phyloP scores from a whole-genome alignment of 805 yeast species.

The Ogataea angusta region DNA sequence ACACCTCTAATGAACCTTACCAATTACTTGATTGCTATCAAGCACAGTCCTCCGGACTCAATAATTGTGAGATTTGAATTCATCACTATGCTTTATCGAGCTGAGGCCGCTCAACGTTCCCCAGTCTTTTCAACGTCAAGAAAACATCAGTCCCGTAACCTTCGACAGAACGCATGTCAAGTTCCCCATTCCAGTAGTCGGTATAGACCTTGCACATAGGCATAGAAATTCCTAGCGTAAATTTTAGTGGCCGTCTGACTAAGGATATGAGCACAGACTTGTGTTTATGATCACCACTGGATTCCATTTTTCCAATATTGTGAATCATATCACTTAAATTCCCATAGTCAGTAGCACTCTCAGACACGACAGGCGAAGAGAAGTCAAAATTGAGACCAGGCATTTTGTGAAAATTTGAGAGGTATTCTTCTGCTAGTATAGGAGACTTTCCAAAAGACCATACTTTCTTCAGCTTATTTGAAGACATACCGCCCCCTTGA shows the following conservation, averaged over 20 bases:
- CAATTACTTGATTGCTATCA: no score
- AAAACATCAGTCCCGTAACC: slow-evolving; percentile 93
- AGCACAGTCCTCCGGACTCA: no score
- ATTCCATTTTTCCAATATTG: slow-evolving; percentile 33
- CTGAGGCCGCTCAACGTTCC: slow-evolving; percentile 60
- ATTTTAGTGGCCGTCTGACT: slow-evolving; percentile 68
- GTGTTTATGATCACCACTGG: slow-evolving; percentile 21
- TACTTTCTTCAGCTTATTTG: slow-evolving; percentile 54
- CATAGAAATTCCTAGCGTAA: slow-evolving; percentile 79
- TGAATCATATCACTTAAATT: slow-evolving; percentile 26
- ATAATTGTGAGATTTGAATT: no score
- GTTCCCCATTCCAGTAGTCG: slow-evolving; percentile 94
- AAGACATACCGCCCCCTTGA: slow-evolving; percentile 82
- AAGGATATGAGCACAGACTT: slow-evolving; percentile 59
- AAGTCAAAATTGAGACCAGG: slow-evolving; percentile 53
- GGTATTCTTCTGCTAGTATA: slow-evolving; percentile 52
- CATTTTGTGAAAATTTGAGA: slow-evolving; percentile 63
- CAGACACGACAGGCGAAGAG: slow-evolving; percentile 24
- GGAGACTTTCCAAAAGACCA: slow-evolving; percentile 88
- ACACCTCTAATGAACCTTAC: no score
- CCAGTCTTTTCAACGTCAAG: slow-evolving; percentile 73
- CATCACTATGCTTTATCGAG: slow-evolving; percentile 58
- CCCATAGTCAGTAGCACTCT: slow-evolving; percentile 4
- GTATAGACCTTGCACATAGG: slow-evolving; percentile 93
- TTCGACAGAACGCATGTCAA: slow-evolving; percentile 76